Evolutionary conservation across 2,329 filamentous ascomycete genomes (phyloP).

Genomic region (Onygena corvina): DNA sequence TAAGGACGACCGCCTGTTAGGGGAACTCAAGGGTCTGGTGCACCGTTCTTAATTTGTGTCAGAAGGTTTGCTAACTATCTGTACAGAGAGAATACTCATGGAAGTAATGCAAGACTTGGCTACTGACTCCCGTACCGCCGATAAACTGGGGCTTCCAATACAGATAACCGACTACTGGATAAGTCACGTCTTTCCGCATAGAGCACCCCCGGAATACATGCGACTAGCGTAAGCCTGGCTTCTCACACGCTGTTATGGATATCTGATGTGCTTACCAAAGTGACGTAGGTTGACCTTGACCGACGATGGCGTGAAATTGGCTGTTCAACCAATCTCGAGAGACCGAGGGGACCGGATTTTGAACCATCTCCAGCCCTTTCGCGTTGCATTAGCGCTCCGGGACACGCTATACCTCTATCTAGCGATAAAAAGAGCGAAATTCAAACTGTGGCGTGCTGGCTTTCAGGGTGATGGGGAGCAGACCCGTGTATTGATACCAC

Average conservation of each 20-base stretch:
- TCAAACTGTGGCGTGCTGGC: background rate
- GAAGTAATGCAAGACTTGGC: background rate
- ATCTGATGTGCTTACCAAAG: background rate
- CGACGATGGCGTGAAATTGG: slow-evolving; percentile 9
- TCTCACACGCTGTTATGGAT: background rate
- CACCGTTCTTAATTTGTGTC: too few species aligned
- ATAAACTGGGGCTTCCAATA: slow-evolving; percentile 3
- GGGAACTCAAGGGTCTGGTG: background rate
- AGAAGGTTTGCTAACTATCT: too few species aligned
- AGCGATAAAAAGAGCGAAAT: background rate
- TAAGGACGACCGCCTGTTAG: background rate
- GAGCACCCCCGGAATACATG: slow-evolving; percentile 9
- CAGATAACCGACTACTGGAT: background rate
- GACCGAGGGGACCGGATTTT: slow-evolving; percentile 12
- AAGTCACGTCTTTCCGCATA: slow-evolving; percentile 7
- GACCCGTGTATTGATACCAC: too few species aligned
- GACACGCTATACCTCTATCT: background rate
- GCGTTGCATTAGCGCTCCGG: background rate
- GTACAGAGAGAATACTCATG: too few species aligned
- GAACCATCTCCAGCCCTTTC: background rate
- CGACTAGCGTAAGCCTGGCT: slow-evolving; percentile 11
- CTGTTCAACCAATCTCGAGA: slow-evolving; percentile 8
- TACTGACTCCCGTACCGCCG: background rate
- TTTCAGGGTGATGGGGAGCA: background rate
- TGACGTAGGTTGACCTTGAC: slow-evolving; percentile 7